Percentiles rank a stretch among this genome's conserved stretches.
These are phyloP conservation scores for Teratosphaeria gauchensis DNA, from an alignment of 2,329 filamentous ascomycete species.

Conservation along the genomic window DNA sequence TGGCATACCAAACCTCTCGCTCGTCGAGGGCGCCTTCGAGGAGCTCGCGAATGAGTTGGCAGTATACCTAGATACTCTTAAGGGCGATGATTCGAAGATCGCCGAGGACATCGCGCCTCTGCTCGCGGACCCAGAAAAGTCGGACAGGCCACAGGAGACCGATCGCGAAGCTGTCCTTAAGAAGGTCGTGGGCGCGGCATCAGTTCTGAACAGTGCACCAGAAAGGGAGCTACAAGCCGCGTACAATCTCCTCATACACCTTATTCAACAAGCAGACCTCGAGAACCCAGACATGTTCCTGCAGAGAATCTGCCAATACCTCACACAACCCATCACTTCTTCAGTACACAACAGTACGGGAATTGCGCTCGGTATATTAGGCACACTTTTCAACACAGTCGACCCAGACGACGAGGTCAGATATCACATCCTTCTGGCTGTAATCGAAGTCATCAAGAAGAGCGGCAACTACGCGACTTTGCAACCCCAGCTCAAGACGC, in stretches of 20 bases:
- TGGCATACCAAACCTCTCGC: conserved; percentile 51
- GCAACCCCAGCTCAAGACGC: conserved; percentile 69
- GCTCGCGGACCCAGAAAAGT: conserved; percentile 43
- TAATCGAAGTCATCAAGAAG: conserved; percentile 69
- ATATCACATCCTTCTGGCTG: conserved; percentile 83
- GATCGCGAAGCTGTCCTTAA: conserved; percentile 78
- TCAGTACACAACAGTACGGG: conserved; percentile 77
- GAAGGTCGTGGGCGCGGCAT: conserved; percentile 75
- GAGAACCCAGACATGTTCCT: conserved; percentile 78
- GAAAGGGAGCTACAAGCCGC: conserved; percentile 96
- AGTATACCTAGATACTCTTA: conserved; percentile 79
- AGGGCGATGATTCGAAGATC: conserved; percentile 48
- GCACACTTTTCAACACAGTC: conserved; percentile 94
- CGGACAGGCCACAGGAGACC: conserved; percentile 36
- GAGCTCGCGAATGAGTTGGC: conserved; percentile 92
- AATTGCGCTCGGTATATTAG: conserved; percentile 80
- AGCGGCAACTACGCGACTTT: conserved; percentile 62
- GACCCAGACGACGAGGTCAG: conserved; percentile 65
- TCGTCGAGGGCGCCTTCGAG: conserved; percentile 85
- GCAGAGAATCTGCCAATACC: conserved; percentile 77
- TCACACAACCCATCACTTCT: conserved; percentile 74
- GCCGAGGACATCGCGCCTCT: conserved; percentile 60
- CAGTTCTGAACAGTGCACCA: conserved; percentile 69
- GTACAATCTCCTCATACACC: conserved; percentile 93
- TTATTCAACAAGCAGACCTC: conserved; percentile 63